phyloP scores from a whole-genome alignment of 108 stramenopile species.

The Parietichytrium sp. region DNA sequence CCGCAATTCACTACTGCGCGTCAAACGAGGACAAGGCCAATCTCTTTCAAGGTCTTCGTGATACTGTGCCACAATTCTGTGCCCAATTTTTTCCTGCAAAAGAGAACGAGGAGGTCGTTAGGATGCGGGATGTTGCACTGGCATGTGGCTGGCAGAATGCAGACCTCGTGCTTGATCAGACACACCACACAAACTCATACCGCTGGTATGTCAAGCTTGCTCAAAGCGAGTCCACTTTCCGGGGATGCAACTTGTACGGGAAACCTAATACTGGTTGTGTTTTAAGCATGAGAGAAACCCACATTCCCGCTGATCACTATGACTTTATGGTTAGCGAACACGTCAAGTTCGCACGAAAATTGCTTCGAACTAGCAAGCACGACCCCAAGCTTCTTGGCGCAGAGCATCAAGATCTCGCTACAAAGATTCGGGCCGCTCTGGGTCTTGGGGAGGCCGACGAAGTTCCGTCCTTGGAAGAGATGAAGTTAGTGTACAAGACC shows the following conservation, averaged over 20 bases:
- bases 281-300: too few species aligned
- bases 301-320: background rate
- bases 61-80: background rate
- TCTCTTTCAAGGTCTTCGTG: background rate
- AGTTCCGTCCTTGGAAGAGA: too few species aligned
- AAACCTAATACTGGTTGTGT: background rate
- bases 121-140: background rate
- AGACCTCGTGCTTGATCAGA: background rate
- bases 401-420: too few species aligned
- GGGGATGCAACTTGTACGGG: background rate
- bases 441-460: too few species aligned
- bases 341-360: background rate
- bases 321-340: background rate
- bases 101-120: background rate
- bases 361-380: background rate
- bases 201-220: background rate
- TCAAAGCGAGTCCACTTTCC: background rate
- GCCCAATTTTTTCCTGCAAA: background rate
- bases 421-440: too few species aligned
- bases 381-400: too few species aligned
- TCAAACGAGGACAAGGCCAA: background rate
- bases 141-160: background rate
- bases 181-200: background rate
- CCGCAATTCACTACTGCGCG: background rate
- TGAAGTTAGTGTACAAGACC: too few species aligned